phyloP scores from a whole-genome alignment of 129 eudicot genomes.

The Calendula officinalis region DNA sequence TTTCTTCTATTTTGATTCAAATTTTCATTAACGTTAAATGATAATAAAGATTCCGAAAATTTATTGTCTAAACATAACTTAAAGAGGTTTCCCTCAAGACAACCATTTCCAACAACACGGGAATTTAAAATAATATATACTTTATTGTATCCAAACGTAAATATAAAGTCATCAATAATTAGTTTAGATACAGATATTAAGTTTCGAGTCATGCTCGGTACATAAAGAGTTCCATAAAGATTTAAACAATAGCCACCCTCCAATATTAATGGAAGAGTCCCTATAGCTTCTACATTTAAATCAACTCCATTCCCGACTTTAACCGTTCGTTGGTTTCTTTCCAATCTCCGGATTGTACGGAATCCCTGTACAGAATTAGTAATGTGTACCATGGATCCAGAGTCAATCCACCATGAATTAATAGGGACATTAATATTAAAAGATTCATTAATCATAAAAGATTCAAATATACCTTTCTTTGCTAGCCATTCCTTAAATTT shows the following conservation, averaged over 20 bases:
- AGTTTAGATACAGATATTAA: background rate
- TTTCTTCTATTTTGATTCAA: background rate
- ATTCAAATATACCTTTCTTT: background rate
- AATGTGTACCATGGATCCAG: constrained; percentile 12
- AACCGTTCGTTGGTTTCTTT: background rate
- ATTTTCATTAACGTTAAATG: background rate
- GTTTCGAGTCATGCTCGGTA: background rate
- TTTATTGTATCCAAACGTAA: background rate
- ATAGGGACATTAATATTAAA: background rate
- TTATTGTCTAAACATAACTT: background rate
- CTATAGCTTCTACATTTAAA: constrained; percentile 2
- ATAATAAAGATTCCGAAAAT: background rate
- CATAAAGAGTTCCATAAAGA: constrained; percentile 1
- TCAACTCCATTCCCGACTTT: background rate
- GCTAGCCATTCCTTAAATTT: background rate
- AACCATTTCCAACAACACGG: background rate
- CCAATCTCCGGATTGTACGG: background rate
- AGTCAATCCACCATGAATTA: background rate
- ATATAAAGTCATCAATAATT: background rate
- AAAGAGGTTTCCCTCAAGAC: background rate
- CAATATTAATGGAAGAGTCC: background rate
- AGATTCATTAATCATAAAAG: background rate
- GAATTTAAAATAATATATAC: background rate
- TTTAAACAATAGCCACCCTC: constrained; percentile 4
- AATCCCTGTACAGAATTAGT: background rate